Percentiles rank a stretch among this genome's conserved stretches.
Conservation (phyloP, 129 eudicot species). For the Cynara cardunculus region DNA sequence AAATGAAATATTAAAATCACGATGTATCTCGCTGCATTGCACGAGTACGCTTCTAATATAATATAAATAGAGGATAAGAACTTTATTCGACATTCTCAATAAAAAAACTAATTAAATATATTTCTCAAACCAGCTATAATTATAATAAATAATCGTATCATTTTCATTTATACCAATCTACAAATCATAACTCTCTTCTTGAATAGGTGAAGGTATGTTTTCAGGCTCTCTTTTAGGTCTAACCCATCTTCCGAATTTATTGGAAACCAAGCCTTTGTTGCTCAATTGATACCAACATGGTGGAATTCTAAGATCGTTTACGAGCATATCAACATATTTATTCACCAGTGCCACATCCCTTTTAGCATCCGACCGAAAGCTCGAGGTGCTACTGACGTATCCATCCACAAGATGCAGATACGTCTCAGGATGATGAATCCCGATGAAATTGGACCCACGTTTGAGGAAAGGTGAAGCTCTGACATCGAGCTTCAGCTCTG, state of each 20-base stretch:
- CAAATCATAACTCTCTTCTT: conserved; percentile 25
- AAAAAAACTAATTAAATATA: background rate
- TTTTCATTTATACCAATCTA: background rate
- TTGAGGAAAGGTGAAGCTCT: conserved; percentile 61
- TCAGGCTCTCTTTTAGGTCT: conserved; percentile 60
- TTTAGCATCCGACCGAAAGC: conserved; percentile 48
- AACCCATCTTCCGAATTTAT: conserved; percentile 73
- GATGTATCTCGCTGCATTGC: no score
- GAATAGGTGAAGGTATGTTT: conserved; percentile 69
- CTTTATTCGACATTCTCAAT: background rate
- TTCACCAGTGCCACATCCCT: conserved; percentile 78
- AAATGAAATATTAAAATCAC: no score
- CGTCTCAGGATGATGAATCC: conserved; percentile 72
- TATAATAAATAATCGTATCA: background rate
- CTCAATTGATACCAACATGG: conserved; percentile 65
- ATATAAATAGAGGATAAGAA: no score
- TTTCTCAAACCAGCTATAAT: background rate
- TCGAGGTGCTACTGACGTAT: conserved; percentile 24
- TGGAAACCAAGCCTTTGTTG: conserved; percentile 64
- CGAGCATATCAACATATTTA: conserved; percentile 72
- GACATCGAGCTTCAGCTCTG: conserved; percentile 61
- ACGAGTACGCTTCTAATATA: no score
- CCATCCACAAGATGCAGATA: conserved; percentile 83
- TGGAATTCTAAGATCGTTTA: conserved; percentile 70
- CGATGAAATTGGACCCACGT: conserved; percentile 48